These are phyloP conservation scores for Cercospora zeina DNA, from an alignment of 2,329 filamentous ascomycete species.

Conservation along the genomic window DNA sequence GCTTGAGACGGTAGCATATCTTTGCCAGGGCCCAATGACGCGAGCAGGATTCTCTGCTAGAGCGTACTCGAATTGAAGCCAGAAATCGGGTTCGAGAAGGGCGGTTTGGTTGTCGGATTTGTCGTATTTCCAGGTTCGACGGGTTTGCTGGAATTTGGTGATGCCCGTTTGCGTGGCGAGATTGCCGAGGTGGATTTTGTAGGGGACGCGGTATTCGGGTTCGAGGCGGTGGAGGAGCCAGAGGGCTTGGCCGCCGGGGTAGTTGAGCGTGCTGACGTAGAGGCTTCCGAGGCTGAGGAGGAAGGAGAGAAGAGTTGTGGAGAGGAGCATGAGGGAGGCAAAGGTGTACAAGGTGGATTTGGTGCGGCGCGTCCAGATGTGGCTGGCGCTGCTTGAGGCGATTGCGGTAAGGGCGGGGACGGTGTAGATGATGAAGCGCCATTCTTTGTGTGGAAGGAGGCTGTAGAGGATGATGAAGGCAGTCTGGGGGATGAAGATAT, in stretches of 20 bases:
- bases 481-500: constrained; percentile 64
- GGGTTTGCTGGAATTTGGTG: constrained; percentile 58
- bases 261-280: constrained; percentile 81
- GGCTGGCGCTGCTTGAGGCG: constrained; percentile 71
- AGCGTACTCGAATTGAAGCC: constrained; percentile 60
- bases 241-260: constrained; percentile 85
- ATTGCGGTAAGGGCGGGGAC: constrained; percentile 78
- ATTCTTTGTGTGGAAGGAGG: constrained; percentile 90
- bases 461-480: constrained; percentile 80
- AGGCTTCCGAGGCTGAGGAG: constrained; percentile 66
- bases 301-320: constrained; percentile 63
- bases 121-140: constrained; percentile 57
- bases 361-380: constrained; percentile 59
- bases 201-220: constrained; percentile 20
- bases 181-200: constrained; percentile 58
- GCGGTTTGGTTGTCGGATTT: constrained; percentile 56
- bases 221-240: constrained; percentile 42
- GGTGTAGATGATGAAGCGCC: constrained; percentile 89
- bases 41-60: constrained; percentile 55
- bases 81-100: constrained; percentile 56
- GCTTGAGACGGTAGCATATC: constrained; percentile 52
- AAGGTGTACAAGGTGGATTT: constrained; percentile 61
- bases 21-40: constrained; percentile 55
- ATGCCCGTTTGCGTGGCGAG: constrained; percentile 64
- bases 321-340: constrained; percentile 56